Percentiles rank a stretch among this genome's conserved stretches.
Evolutionary conservation across 345 rosid species (phyloP).

Genomic region (Carallia brachiata): DNA sequence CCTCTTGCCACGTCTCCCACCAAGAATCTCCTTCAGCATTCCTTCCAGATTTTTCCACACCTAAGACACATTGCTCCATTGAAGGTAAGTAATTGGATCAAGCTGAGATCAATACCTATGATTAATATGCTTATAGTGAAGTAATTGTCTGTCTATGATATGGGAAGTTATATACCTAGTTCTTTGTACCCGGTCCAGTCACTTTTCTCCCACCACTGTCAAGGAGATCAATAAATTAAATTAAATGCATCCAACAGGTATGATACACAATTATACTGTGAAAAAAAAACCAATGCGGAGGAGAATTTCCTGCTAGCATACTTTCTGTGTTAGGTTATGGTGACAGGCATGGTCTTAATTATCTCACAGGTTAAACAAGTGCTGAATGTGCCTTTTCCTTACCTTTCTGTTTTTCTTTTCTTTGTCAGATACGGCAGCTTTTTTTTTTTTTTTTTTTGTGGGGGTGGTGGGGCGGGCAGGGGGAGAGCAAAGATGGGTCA

Average conservation of each 20-base stretch:
- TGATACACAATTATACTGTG: conserved; percentile 45
- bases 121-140: neutral
- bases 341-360: neutral
- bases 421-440: too few species aligned
- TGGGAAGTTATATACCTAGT: conserved; percentile 51
- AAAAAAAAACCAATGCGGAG: conserved; percentile 36
- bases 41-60: conserved; percentile 97
- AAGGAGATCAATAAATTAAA: conserved; percentile 77
- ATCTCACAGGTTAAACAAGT: neutral
- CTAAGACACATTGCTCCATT: conserved; percentile 39
- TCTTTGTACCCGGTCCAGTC: conserved; percentile 99
- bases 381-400: neutral
- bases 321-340: too few species aligned
- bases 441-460: too few species aligned
- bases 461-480: too few species aligned
- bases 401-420: neutral
- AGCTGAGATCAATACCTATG: neutral
- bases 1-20: conserved; percentile 99
- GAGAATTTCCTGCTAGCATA: conserved; percentile 5
- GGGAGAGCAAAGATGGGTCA: too few species aligned
- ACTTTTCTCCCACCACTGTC: conserved; percentile 99
- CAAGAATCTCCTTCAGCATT: conserved; percentile 96
- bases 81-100: conserved; percentile 7
- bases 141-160: neutral
- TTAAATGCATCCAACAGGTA: conserved; percentile 73